phyloP scores from a whole-genome alignment of 768 basidiomycete species.

The Xerocomus potaroensis region DNA sequence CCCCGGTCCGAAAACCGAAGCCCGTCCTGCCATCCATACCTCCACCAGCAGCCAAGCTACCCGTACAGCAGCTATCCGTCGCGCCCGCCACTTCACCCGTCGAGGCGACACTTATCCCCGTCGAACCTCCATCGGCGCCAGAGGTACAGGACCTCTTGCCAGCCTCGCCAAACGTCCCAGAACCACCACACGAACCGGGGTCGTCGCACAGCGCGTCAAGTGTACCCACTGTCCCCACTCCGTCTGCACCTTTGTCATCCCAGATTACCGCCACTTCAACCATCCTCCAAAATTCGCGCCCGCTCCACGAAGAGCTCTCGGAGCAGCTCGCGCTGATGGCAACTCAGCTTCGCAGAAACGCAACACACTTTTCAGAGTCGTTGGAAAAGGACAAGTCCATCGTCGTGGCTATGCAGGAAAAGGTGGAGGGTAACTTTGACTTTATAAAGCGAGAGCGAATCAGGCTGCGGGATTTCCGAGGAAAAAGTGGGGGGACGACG shows the following conservation, averaged over 20 bases:
- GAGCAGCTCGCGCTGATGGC: constrained; percentile 82
- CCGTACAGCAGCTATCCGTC: neutral
- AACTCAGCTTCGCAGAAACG: constrained; percentile 78
- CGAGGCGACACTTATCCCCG: constrained; percentile 23
- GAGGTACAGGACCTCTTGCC: constrained; percentile 36
- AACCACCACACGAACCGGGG: neutral
- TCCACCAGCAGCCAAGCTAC: constrained; percentile 29
- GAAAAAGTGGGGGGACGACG: constrained; percentile 66
- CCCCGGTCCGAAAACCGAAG: constrained; percentile 36
- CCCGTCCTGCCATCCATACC: constrained; percentile 55
- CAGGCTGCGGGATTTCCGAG: constrained; percentile 56
- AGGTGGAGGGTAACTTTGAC: constrained; percentile 70
- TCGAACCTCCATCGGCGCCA: constrained; percentile 13
- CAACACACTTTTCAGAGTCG: constrained; percentile 68
- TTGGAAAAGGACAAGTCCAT: constrained; percentile 73
- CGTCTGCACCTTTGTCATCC: too few relatives aligned
- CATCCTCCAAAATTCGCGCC: constrained; percentile 51
- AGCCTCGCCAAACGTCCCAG: constrained; percentile 27
- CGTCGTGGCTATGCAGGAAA: constrained; percentile 60
- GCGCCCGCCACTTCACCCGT: constrained; percentile 9
- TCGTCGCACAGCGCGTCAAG: constrained; percentile 4
- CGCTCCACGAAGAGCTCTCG: constrained; percentile 70
- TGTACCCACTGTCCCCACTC: constrained; percentile 23
- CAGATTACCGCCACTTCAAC: constrained; percentile 34
- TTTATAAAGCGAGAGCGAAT: constrained; percentile 63